These are phyloP conservation scores for Trichoderma parareesei DNA, from an alignment of 495 filamentous ascomycete species.

Conservation along the genomic window DNA sequence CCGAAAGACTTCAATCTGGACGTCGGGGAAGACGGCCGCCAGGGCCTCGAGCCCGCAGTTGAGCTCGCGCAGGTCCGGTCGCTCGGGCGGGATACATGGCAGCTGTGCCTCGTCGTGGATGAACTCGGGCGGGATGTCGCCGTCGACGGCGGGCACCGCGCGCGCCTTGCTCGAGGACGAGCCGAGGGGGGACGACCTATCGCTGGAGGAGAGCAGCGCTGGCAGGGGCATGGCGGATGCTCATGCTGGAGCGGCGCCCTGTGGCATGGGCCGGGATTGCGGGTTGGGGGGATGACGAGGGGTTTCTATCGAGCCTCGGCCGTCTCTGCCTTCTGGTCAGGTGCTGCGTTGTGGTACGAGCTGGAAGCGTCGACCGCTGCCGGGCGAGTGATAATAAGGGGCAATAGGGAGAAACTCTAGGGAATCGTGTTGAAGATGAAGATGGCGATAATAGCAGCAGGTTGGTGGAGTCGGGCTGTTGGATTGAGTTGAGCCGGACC, in stretches of 20 bases:
- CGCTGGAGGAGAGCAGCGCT: slow-evolving; percentile 11
- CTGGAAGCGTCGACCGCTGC: too few species aligned
- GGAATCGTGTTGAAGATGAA: too few species aligned
- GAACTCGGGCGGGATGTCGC: slow-evolving; percentile 23
- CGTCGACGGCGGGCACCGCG: slow-evolving; percentile 11
- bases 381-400: too few species aligned
- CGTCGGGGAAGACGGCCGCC: slow-evolving; percentile 73
- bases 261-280: neutral
- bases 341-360: too few species aligned
- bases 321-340: too few species aligned
- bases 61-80: slow-evolving; percentile 56
- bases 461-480: too few species aligned
- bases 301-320: too few species aligned
- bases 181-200: slow-evolving; percentile 3
- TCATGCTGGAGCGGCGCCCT: slow-evolving; percentile 9
- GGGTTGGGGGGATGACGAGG: too few species aligned
- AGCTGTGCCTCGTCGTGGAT: slow-evolving; percentile 42
- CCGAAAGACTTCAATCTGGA: slow-evolving; percentile 85
- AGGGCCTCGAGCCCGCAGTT: slow-evolving; percentile 68
- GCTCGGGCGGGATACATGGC: slow-evolving; percentile 31
- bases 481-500: too few species aligned
- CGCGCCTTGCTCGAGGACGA: slow-evolving; percentile 1
- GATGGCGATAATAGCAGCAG: too few species aligned
- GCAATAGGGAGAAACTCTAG: too few species aligned
- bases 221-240: slow-evolving; percentile 12